A percentile compares a stretch with the other conserved stretches of the same genome.
Conservation (phyloP, 306 rosid genomes). For the Carpinus fangiana region DNA sequence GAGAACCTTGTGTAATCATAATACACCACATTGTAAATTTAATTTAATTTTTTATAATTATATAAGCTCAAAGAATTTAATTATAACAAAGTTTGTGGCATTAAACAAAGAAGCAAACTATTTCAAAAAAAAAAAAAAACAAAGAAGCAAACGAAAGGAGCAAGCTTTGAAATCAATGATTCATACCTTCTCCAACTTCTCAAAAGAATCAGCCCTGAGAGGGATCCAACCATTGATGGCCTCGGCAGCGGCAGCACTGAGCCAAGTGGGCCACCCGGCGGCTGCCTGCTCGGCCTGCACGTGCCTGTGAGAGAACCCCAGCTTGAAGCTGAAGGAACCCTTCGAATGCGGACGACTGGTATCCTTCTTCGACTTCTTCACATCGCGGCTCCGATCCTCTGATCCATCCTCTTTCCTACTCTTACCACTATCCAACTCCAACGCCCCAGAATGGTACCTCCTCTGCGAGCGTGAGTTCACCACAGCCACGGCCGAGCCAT, state of each 20-base stretch:
- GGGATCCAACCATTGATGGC: conserved; percentile 95
- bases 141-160: background rate
- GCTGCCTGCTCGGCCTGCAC: conserved; percentile 81
- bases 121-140: too few species aligned
- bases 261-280: conserved; percentile 99
- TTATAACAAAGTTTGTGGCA: background rate
- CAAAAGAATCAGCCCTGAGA: conserved; percentile 85
- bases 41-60: background rate
- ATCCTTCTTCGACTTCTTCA: conserved; percentile 46
- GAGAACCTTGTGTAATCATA: background rate
- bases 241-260: conserved; percentile 70
- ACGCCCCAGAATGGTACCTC: conserved; percentile 16
- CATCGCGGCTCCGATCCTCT: conserved; percentile 44
- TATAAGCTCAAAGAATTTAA: background rate
- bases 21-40: background rate
- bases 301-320: conserved; percentile 46
- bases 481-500: conserved; percentile 26
- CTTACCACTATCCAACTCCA: conserved; percentile 11
- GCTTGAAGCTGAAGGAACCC: conserved; percentile 50
- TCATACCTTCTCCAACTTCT: conserved; percentile 82
- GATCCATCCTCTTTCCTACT: conserved; percentile 26
- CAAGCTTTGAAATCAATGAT: background rate
- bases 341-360: conserved; percentile 33
- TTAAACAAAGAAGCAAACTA: background rate
- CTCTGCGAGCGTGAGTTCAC: conserved; percentile 20